These are phyloP conservation scores for Rhizophora mangle DNA, from an alignment of 345 rosid genomes.

Conservation along the genomic window DNA sequence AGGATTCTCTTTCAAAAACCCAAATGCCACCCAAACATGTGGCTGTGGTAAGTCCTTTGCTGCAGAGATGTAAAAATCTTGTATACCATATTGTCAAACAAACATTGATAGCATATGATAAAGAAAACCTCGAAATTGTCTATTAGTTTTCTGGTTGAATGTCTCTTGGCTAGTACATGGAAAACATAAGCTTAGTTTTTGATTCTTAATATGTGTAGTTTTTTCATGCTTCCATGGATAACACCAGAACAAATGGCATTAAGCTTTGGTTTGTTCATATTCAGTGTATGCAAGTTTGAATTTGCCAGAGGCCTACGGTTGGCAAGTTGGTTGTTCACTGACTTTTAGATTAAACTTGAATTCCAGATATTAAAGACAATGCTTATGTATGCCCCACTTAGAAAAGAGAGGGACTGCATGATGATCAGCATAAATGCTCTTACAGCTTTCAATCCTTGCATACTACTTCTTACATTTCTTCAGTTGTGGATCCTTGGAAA, in stretches of 20 bases:
- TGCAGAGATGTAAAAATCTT: slow-evolving; percentile 52
- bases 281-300: neutral
- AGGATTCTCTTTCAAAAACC: slow-evolving; percentile 92
- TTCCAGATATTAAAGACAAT: neutral
- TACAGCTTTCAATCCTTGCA: neutral
- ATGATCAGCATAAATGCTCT: neutral
- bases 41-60: slow-evolving; percentile 64
- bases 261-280: no score
- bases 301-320: no score
- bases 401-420: no score
- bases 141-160: slow-evolving; percentile 1
- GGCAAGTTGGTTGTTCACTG: no score
- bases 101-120: neutral
- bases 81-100: slow-evolving; percentile 9
- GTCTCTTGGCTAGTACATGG: neutral
- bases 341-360: no score
- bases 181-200: slow-evolving; percentile 3
- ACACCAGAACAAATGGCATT: no score
- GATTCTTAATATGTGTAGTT: neutral
- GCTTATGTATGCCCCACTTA: no score
- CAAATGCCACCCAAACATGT: slow-evolving; percentile 71
- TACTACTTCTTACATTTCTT: no score
- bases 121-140: neutral
- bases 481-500: no score
- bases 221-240: neutral